phyloP scores from a whole-genome alignment of 2,329 filamentous ascomycete species.

The Penicillium aurantiogriseum region DNA sequence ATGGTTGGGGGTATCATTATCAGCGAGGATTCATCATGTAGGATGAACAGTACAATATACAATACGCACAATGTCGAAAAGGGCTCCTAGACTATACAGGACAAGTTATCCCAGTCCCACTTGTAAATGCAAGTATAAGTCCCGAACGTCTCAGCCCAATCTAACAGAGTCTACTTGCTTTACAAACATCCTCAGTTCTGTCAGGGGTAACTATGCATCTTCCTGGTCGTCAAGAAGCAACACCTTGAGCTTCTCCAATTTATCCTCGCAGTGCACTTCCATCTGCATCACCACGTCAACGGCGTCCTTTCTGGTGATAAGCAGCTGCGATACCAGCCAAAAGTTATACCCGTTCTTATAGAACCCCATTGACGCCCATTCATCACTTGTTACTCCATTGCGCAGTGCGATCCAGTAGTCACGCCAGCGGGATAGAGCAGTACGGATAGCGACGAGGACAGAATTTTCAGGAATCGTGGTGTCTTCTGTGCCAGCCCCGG shows the following conservation, averaged over 20 bases:
- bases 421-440: constrained; percentile 40
- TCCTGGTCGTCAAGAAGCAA: constrained; percentile 37
- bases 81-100: neutral
- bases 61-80: neutral
- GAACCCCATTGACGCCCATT: constrained; percentile 44
- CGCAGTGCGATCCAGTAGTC: constrained; percentile 39
- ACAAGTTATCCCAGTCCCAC: neutral
- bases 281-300: constrained; percentile 46
- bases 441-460: constrained; percentile 32
- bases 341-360: constrained; percentile 45
- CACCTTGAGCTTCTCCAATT: constrained; percentile 43
- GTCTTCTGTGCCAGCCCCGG: neutral
- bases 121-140: neutral
- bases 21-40: neutral
- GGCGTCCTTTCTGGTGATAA: constrained; percentile 44
- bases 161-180: neutral
- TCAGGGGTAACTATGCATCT: neutral
- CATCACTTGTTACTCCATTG: constrained; percentile 31
- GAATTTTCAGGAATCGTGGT: constrained; percentile 31
- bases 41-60: neutral
- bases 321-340: constrained; percentile 44
- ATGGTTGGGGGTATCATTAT: neutral
- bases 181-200: neutral
- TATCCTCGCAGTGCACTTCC: constrained; percentile 47
- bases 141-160: neutral